Evolutionary conservation across 2,329 filamentous ascomycete species (phyloP).

Genomic region (Beauveria varroae): DNA sequence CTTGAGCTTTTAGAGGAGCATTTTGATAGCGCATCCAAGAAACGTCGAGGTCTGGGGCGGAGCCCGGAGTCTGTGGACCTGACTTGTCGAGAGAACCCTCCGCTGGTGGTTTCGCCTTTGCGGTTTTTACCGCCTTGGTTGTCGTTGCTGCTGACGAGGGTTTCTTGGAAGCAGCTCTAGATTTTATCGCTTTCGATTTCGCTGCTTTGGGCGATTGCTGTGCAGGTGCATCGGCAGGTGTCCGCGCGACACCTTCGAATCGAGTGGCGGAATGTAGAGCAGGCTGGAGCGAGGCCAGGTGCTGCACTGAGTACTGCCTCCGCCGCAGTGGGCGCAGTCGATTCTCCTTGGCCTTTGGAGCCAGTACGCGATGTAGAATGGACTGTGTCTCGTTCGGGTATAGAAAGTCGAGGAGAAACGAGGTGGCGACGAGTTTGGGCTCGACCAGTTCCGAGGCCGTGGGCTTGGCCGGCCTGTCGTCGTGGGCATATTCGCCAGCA

Average conservation of each 20-base stretch:
- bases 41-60: background rate
- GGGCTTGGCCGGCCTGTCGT: conserved; percentile 10
- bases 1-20: conserved; percentile 25
- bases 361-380: conserved; percentile 29
- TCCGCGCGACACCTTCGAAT: background rate
- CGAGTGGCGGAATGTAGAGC: background rate
- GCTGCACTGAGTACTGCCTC: conserved; percentile 6
- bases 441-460: conserved; percentile 15
- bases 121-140: background rate
- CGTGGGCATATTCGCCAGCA: conserved; percentile 15
- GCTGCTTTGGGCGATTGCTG: background rate
- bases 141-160: background rate
- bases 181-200: background rate
- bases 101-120: background rate
- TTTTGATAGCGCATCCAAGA: conserved; percentile 35
- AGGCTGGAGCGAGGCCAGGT: background rate
- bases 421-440: conserved; percentile 33
- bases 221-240: background rate
- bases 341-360: background rate
- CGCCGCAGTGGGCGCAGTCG: conserved; percentile 1
- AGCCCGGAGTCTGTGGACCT: background rate
- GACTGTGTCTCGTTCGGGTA: conserved; percentile 41
- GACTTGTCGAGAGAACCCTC: background rate
- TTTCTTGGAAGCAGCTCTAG: too few species aligned
- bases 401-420: conserved; percentile 48